Evolutionary conservation across 805 yeast species (phyloP).

Genomic region (Candida hungchunana): DNA sequence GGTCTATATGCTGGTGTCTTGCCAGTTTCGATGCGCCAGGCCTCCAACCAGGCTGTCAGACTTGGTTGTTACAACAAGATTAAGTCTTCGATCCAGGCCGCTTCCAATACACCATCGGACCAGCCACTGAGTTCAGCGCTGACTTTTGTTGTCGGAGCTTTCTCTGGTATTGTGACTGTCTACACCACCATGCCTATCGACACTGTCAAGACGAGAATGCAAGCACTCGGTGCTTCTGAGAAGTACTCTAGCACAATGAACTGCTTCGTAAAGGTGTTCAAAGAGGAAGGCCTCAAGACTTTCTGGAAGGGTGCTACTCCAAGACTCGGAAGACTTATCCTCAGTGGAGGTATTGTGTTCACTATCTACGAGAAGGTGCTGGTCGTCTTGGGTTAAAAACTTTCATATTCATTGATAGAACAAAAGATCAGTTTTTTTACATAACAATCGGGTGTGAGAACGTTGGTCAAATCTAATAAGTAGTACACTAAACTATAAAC

Average conservation of each 20-base stretch:
- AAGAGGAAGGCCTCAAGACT: slow-evolving; percentile 82
- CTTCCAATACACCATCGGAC: slow-evolving; percentile 58
- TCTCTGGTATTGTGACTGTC: slow-evolving; percentile 86
- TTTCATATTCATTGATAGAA: background rate
- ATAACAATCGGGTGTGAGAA: too few relatives aligned
- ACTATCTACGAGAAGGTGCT: slow-evolving; percentile 92
- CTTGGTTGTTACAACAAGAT: slow-evolving; percentile 89
- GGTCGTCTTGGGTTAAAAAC: slow-evolving; percentile 28
- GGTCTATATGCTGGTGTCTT: slow-evolving; percentile 87
- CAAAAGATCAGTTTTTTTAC: too few relatives aligned
- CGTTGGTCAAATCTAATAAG: too few relatives aligned
- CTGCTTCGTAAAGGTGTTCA: slow-evolving; percentile 77
- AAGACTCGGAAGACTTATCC: slow-evolving; percentile 81
- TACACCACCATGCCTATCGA: slow-evolving; percentile 94
- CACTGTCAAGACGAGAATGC: slow-evolving; percentile 96
- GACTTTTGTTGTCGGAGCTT: slow-evolving; percentile 86
- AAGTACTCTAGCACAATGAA: slow-evolving; percentile 71
- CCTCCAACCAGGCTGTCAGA: slow-evolving; percentile 92
- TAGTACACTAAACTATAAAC: too few relatives aligned
- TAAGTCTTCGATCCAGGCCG: slow-evolving; percentile 71
- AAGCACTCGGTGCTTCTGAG: slow-evolving; percentile 74
- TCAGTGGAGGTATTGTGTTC: slow-evolving; percentile 96
- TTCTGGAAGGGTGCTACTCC: slow-evolving; percentile 99
- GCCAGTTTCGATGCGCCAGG: slow-evolving; percentile 94
- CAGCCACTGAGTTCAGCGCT: slow-evolving; percentile 72